Percentiles rank a stretch among this genome's conserved stretches.
These are phyloP conservation scores for Cordyceps cateniannulata DNA, from an alignment of 2,329 filamentous ascomycete genomes.

Conservation along the genomic window DNA sequence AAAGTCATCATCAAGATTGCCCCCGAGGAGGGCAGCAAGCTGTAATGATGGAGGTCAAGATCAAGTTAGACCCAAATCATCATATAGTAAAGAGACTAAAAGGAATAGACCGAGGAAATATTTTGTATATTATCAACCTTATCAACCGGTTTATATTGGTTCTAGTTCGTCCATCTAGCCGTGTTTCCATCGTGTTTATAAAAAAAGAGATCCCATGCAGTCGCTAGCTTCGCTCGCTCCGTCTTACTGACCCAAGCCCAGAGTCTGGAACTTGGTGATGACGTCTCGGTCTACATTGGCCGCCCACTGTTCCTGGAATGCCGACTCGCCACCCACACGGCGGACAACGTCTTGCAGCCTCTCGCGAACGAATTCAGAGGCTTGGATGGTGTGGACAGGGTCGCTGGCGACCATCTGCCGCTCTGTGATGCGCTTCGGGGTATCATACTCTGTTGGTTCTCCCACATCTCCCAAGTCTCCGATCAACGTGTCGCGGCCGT, in stretches of 20 bases:
- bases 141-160: neutral
- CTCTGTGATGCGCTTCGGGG: conserved; percentile 47
- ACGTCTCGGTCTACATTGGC: conserved; percentile 72
- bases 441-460: conserved; percentile 47
- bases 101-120: neutral
- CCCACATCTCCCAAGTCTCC: conserved; percentile 27
- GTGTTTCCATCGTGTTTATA: neutral
- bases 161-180: conserved; percentile 1
- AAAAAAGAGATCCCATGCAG: conserved; percentile 5
- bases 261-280: conserved; percentile 50
- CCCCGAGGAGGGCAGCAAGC: conserved; percentile 54
- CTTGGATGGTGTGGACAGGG: conserved; percentile 59
- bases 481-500: conserved; percentile 46
- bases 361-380: conserved; percentile 57
- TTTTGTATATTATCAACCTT: neutral
- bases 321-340: conserved; percentile 55
- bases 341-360: conserved; percentile 54
- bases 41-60: conserved; percentile 29
- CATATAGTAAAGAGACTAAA: neutral
- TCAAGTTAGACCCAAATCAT: too few species aligned
- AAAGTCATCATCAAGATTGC: conserved; percentile 89
- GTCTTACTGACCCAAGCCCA: conserved; percentile 20
- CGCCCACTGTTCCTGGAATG: conserved; percentile 62
- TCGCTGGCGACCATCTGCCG: conserved; percentile 51
- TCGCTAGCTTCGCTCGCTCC: conserved; percentile 6